Conservation (phyloP, 1,284 basidiomycete species). For the Papiliotrema flavescens region DNA sequence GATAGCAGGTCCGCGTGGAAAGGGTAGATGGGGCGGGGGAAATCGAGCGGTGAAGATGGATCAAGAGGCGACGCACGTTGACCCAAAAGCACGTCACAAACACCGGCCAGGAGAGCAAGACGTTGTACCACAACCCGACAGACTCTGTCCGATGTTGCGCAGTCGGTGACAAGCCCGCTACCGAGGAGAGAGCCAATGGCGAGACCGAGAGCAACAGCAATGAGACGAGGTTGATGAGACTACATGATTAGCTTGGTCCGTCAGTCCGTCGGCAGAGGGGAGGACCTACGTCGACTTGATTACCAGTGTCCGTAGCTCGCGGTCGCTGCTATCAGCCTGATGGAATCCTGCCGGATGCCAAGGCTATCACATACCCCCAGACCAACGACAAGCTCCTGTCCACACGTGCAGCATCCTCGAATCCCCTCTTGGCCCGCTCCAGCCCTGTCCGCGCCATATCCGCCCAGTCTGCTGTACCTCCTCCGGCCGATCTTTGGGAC, state of each 20-base stretch:
- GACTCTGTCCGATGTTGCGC: constrained; percentile 25
- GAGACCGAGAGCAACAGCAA: constrained; percentile 43
- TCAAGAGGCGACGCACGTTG: constrained; percentile 30
- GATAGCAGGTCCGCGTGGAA: too few species aligned
- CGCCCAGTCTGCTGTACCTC: background rate
- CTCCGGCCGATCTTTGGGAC: background rate
- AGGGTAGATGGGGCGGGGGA: too few species aligned
- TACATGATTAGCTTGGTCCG: constrained; percentile 1
- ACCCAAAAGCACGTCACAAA: constrained; percentile 47
- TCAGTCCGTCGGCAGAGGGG: background rate
- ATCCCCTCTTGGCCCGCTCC: constrained; percentile 19
- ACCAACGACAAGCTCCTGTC: constrained; percentile 39
- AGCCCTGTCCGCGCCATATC: constrained; percentile 8
- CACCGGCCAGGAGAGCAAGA: constrained; percentile 45
- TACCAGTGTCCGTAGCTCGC: constrained; percentile 41
- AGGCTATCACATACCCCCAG: constrained; percentile 34
- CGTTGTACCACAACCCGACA: constrained; percentile 46
- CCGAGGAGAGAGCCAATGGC: constrained; percentile 39
- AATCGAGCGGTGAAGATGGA: background rate
- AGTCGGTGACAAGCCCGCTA: constrained; percentile 15
- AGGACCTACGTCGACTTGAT: constrained; percentile 45
- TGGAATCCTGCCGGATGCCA: background rate
- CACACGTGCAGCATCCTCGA: constrained; percentile 34
- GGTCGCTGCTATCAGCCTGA: constrained; percentile 32
- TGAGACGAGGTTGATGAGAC: constrained; percentile 48